Conservation (phyloP, 371 early-diverging fungal species). For the Capillidium heterosporum region DNA sequence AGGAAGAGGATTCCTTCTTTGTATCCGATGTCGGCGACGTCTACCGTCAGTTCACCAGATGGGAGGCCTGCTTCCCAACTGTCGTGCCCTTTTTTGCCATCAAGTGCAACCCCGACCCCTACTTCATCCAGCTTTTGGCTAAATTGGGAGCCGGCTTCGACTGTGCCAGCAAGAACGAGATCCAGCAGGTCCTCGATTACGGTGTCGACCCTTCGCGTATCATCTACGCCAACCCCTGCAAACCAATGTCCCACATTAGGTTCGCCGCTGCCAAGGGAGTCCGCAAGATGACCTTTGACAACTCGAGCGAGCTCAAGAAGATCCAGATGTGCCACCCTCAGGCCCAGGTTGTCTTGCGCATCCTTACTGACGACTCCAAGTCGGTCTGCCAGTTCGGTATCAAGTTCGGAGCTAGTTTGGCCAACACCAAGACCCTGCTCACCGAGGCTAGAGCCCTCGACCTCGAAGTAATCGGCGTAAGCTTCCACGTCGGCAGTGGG, state of each 20-base stretch:
- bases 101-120: slow-evolving; percentile 90
- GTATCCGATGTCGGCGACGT: slow-evolving; percentile 84
- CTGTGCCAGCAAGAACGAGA: slow-evolving; percentile 75
- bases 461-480: slow-evolving; percentile 76
- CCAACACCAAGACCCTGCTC: slow-evolving; percentile 45
- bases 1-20: slow-evolving; percentile 85
- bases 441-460: slow-evolving; percentile 57
- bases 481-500: slow-evolving; percentile 91
- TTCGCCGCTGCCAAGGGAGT: slow-evolving; percentile 63
- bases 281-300: slow-evolving; percentile 92
- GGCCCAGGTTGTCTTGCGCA: slow-evolving; percentile 80
- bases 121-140: slow-evolving; percentile 67
- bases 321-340: slow-evolving; percentile 62
- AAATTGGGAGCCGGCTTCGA: slow-evolving; percentile 83
- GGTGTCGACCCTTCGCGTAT: slow-evolving; percentile 65
- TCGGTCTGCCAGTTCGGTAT: slow-evolving; percentile 81
- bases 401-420: slow-evolving; percentile 88
- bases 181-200: slow-evolving; percentile 56
- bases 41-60: slow-evolving; percentile 65
- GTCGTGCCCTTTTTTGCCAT: slow-evolving; percentile 89
- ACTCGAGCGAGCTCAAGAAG: slow-evolving; percentile 90
- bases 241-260: slow-evolving; percentile 83
- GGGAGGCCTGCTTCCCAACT: slow-evolving; percentile 64
- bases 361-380: slow-evolving; percentile 86
- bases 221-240: slow-evolving; percentile 97